A percentile compares a stretch with the other conserved stretches of the same genome.
These are phyloP conservation scores for Gilbertella persicaria DNA, from an alignment of 371 early-diverging fungal species.

Conservation along the genomic window DNA sequence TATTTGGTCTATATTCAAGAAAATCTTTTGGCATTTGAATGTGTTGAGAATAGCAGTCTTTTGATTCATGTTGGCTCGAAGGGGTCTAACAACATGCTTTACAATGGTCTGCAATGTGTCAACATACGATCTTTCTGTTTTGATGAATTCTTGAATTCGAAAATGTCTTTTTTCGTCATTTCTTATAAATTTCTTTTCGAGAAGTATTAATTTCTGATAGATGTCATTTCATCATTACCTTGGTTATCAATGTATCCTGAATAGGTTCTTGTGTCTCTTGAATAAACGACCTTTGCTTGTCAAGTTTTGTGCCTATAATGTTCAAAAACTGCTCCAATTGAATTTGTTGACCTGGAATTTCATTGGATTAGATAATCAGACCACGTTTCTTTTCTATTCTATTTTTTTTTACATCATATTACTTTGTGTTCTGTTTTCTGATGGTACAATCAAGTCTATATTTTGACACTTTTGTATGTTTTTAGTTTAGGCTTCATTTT, in stretches of 20 bases:
- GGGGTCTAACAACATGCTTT: constrained; percentile 33
- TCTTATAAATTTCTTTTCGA: constrained; percentile 15
- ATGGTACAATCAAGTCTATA: constrained; percentile 38
- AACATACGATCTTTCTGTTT: constrained; percentile 45
- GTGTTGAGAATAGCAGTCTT: constrained; percentile 36
- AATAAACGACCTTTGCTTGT: not conserved
- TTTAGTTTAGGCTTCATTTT: not conserved
- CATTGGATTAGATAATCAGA: not conserved
- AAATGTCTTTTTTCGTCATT: constrained; percentile 35
- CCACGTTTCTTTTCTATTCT: not conserved
- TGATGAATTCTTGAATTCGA: constrained; percentile 43
- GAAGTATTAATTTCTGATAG: not conserved
- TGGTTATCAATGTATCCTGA: not conserved
- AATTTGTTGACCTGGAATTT: constrained; percentile 14
- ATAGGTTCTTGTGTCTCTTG: not conserved
- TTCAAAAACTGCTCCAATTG: constrained; percentile 28
- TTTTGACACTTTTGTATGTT: constrained; percentile 37
- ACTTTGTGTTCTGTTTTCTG: constrained; percentile 24
- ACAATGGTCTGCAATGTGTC: constrained; percentile 35
- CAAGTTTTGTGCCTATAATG: constrained; percentile 20
- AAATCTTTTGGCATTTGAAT: constrained; percentile 44
- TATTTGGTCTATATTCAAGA: constrained; percentile 47
- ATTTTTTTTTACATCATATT: constrained; percentile 10
- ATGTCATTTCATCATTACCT: not conserved
- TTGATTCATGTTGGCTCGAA: constrained; percentile 21